These are phyloP conservation scores for Aspergillus ibericus DNA, from an alignment of 2,329 filamentous ascomycete genomes.

Conservation along the genomic window DNA sequence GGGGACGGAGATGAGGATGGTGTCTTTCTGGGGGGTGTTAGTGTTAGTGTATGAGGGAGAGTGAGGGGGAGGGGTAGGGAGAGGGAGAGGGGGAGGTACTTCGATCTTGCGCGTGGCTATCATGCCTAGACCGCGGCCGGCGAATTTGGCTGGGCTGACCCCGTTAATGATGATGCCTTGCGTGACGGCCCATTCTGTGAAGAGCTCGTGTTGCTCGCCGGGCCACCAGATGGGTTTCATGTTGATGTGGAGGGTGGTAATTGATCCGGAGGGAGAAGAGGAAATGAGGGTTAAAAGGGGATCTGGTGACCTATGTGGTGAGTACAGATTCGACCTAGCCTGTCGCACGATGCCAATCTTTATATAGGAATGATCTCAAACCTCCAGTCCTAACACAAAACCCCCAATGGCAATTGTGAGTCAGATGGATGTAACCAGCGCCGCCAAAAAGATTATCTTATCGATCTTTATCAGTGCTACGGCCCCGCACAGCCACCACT, in stretches of 20 bases:
- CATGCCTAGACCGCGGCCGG: conserved; percentile 75
- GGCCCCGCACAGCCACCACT: conserved; percentile 11
- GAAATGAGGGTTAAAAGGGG: background rate
- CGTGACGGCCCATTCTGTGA: conserved; percentile 66
- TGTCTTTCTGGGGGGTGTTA: conserved; percentile 53
- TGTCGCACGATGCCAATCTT: background rate
- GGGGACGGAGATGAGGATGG: conserved; percentile 66
- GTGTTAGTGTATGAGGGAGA: conserved; percentile 1
- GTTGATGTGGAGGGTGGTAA: background rate
- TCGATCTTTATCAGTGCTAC: conserved; percentile 23
- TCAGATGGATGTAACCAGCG: background rate
- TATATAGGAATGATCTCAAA: background rate
- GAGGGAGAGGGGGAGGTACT: conserved; percentile 49
- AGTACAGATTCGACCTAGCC: background rate
- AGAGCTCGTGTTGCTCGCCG: conserved; percentile 48
- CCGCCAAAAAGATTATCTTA: conserved; percentile 12
- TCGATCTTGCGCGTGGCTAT: conserved; percentile 67
- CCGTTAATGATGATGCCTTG: conserved; percentile 68
- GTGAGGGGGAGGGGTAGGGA: background rate
- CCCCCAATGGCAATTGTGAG: background rate
- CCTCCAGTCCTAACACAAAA: too few species aligned
- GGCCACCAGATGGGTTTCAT: conserved; percentile 35
- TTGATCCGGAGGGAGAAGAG: background rate
- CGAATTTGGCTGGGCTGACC: conserved; percentile 65
- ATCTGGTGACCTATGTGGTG: rapidly evolving